Evolutionary conservation across 345 rosid genomes (phyloP).

Genomic region (Microcos paniculata): DNA sequence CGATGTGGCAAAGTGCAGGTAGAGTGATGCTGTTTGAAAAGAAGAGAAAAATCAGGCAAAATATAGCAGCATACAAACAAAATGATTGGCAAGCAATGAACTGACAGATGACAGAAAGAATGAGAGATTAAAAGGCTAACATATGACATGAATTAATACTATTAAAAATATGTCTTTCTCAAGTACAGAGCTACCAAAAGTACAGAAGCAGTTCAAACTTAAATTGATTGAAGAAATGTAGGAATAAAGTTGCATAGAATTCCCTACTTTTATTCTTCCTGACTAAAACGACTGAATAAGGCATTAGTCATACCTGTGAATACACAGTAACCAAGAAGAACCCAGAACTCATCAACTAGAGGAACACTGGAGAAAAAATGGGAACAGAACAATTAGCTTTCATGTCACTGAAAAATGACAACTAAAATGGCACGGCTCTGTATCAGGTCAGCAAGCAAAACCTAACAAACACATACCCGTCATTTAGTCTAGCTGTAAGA

Average conservation of each 20-base stretch:
- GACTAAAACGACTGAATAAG: not conserved
- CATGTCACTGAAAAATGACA: not conserved
- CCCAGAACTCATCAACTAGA: conserved; percentile 86
- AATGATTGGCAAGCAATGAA: not conserved
- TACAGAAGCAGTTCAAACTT: not conserved
- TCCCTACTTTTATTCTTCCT: not conserved
- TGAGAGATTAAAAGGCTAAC: not conserved
- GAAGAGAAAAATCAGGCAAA: conserved; percentile 21
- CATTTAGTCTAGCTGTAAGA: conserved; percentile 87
- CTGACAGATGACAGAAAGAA: not conserved
- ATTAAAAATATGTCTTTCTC: not conserved
- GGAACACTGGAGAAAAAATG: conserved; percentile 62
- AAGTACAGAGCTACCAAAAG: not conserved
- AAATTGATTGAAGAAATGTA: not conserved
- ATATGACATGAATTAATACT: not conserved
- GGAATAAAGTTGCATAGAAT: too few species aligned
- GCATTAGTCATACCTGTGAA: conserved; percentile 58
- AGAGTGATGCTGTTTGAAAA: conserved; percentile 55
- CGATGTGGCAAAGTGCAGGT: conserved; percentile 87
- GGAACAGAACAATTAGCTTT: conserved; percentile 11
- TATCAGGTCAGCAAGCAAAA: not conserved
- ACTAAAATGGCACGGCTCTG: not conserved
- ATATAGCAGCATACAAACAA: not conserved
- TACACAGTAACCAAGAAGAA: conserved; percentile 85
- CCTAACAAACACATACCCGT: conserved; percentile 61